A percentile compares a stretch with the other conserved stretches of the same genome.
Evolutionary conservation across 129 eudicot genomes (phyloP).

Genomic region (Saposhnikovia divaricata): DNA sequence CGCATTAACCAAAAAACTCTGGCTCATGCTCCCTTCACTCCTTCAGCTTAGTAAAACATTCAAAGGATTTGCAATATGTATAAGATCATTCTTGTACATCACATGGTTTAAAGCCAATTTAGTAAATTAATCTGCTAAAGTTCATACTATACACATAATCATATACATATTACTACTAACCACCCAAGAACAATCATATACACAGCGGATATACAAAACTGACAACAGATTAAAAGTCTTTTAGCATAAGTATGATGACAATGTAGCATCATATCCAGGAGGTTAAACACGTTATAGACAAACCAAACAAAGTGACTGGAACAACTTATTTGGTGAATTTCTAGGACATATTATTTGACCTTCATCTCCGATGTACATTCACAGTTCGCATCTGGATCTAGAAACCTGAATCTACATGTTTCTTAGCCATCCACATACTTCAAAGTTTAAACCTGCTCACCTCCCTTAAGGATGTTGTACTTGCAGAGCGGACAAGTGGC

Average conservation of each 20-base stretch:
- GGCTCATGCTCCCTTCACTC: background rate
- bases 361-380: conserved; percentile 26
- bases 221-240: background rate
- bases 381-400: conserved; percentile 14
- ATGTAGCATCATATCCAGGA: background rate
- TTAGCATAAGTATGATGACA: background rate
- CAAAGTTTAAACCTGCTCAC: conserved; percentile 46
- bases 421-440: background rate
- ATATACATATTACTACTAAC: background rate
- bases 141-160: background rate
- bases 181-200: background rate
- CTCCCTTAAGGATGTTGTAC: conserved; percentile 77
- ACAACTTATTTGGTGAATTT: conserved; percentile 14
- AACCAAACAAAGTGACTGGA: background rate
- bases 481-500: conserved; percentile 97
- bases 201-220: background rate
- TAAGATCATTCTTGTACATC: background rate
- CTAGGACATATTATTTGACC: conserved; percentile 11
- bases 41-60: background rate
- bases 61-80: background rate
- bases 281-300: background rate
- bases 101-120: background rate
- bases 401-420: conserved; percentile 7
- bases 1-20: background rate
- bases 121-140: background rate